phyloP scores from a whole-genome alignment of 257 asterid genomes.

The Gentiana dahurica region DNA sequence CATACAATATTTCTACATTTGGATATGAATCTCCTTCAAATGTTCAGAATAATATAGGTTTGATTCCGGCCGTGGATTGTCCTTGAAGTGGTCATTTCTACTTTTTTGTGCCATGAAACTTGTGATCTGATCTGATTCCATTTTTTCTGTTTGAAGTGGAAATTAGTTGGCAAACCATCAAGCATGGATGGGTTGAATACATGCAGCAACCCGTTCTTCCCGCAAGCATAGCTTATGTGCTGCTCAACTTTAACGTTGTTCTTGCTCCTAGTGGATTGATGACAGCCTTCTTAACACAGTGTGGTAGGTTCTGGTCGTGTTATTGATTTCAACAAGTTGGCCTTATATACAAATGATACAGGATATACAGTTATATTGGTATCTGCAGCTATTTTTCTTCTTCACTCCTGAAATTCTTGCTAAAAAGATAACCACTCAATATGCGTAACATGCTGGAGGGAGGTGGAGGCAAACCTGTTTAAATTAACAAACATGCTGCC shows the following conservation, averaged over 20 bases:
- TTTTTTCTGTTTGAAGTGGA: conserved; percentile 27
- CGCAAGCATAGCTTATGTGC: conserved; percentile 87
- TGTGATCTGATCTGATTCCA: conserved; percentile 14
- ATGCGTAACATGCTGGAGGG: too few species aligned
- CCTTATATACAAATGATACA: too few species aligned
- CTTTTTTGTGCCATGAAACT: conserved; percentile 8
- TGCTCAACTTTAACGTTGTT: conserved; percentile 75
- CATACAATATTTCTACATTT: conserved; percentile 27
- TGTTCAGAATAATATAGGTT: conserved; percentile 51
- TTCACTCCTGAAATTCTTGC: too few species aligned
- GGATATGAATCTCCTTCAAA: conserved; percentile 19
- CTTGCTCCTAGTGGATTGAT: conserved; percentile 93
- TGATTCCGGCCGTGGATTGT: conserved; percentile 8
- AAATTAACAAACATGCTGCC: too few species aligned
- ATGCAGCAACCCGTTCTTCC: conserved; percentile 94
- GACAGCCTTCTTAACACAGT: conserved; percentile 93
- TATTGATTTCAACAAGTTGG: too few species aligned
- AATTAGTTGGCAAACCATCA: conserved; percentile 50
- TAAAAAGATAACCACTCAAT: too few species aligned
- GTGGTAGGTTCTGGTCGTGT: conserved; percentile 36
- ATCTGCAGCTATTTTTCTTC: too few species aligned
- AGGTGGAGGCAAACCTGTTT: too few species aligned
- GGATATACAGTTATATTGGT: too few species aligned
- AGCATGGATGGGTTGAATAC: conserved; percentile 90
- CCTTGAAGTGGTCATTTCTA: conserved; percentile 5